Percentiles rank a stretch among this genome's conserved stretches.
These are phyloP conservation scores for Andrographis paniculata DNA, from an alignment of 305 asterid species.

Conservation along the genomic window DNA sequence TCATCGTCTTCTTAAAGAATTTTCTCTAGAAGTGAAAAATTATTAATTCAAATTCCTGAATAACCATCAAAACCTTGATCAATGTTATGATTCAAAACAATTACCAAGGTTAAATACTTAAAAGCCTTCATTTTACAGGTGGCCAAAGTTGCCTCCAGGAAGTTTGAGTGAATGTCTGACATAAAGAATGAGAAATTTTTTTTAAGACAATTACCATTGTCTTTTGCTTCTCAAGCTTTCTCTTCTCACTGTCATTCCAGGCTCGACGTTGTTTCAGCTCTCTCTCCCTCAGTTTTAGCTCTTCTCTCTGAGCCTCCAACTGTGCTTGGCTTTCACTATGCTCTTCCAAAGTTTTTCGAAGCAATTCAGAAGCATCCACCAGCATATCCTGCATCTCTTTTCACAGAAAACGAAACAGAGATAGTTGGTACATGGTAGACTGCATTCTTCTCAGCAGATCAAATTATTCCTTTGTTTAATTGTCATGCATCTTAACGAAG, in stretches of 20 bases:
- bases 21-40: slow-evolving; percentile 1
- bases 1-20: slow-evolving; percentile 14
- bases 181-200: not conserved
- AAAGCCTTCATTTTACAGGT: not conserved
- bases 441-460: slow-evolving; percentile 9
- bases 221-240: slow-evolving; percentile 41
- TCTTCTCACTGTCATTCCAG: slow-evolving; percentile 55
- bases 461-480: not conserved
- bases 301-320: slow-evolving; percentile 43
- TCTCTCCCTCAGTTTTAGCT: slow-evolving; percentile 39
- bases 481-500: slow-evolving; percentile 3
- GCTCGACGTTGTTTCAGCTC: slow-evolving; percentile 41
- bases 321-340: slow-evolving; percentile 34
- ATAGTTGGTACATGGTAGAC: slow-evolving; percentile 12
- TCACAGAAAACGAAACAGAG: slow-evolving; percentile 7
- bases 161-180: too few relatives aligned
- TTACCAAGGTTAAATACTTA: slow-evolving; percentile 2
- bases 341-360: slow-evolving; percentile 35
- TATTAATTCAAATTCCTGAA: slow-evolving; percentile 5
- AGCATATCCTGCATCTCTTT: slow-evolving; percentile 69
- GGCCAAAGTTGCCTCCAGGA: slow-evolving; percentile 7
- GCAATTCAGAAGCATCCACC: slow-evolving; percentile 31
- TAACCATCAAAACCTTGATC: slow-evolving; percentile 3
- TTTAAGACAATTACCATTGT: too few relatives aligned
- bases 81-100: slow-evolving; percentile 1